Conservation (phyloP, 805 yeast species). For the Myxozyma kluyveri region DNA sequence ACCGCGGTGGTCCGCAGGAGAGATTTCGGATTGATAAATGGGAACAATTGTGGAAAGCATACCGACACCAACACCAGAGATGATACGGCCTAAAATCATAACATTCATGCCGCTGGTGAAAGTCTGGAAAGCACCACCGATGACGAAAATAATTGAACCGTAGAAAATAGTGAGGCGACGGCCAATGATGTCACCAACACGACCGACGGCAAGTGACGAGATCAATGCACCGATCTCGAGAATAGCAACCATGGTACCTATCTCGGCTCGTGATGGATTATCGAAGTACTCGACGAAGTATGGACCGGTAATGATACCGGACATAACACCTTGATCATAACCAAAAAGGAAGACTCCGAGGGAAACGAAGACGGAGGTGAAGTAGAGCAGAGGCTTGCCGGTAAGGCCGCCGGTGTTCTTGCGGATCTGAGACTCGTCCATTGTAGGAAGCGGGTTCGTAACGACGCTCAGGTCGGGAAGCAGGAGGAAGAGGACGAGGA, state of each 20-base stretch:
- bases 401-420: conserved; percentile 18
- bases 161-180: conserved; percentile 73
- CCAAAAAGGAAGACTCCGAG: conserved; percentile 66
- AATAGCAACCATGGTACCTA: conserved; percentile 86
- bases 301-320: conserved; percentile 75
- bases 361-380: conserved; percentile 45
- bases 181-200: conserved; percentile 74
- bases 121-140: conserved; percentile 77
- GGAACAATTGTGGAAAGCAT: conserved; percentile 80
- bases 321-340: conserved; percentile 86
- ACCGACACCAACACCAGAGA: conserved; percentile 87
- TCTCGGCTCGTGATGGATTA: conserved; percentile 67
- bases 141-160: conserved; percentile 73
- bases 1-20: conserved; percentile 85
- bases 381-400: conserved; percentile 35
- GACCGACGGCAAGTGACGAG: conserved; percentile 74
- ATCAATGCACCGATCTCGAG: conserved; percentile 78
- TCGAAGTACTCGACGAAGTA: conserved; percentile 68
- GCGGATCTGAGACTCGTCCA: conserved; percentile 1
- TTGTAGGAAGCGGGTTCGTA: too few species aligned
- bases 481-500: too few species aligned
- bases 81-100: conserved; percentile 70
- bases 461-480: too few species aligned
- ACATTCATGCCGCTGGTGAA: conserved; percentile 52
- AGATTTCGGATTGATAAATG: conserved; percentile 81